Percentiles rank a stretch among this genome's conserved stretches.
Conservation (phyloP, 345 rosid genomes). For the Erysimum cheiranthoides region DNA sequence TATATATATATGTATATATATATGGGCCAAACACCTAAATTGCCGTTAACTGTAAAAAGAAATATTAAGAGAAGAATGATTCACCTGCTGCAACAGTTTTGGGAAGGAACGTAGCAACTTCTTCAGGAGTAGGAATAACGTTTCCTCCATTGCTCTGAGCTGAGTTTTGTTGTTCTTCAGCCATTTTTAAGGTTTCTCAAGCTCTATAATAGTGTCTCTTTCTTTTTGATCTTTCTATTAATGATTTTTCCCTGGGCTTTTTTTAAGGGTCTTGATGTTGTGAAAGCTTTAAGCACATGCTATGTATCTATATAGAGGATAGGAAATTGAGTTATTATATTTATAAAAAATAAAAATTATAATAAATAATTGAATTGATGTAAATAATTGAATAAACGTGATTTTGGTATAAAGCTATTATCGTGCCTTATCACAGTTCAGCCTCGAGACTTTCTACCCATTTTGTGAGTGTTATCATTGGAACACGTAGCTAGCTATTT, state of each 20-base stretch:
- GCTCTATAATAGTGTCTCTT: not conserved
- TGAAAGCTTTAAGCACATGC: slow-evolving; percentile 17
- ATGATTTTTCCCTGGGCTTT: not conserved
- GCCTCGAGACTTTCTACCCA: not conserved
- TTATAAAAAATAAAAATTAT: not conserved
- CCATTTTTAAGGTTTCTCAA: slow-evolving; percentile 33
- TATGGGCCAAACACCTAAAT: not conserved
- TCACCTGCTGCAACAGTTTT: slow-evolving; percentile 46
- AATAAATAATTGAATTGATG: no score
- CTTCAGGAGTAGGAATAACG: slow-evolving; percentile 44
- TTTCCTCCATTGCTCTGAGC: slow-evolving; percentile 35
- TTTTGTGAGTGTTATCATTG: slow-evolving; percentile 9
- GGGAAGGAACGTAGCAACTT: slow-evolving; percentile 44
- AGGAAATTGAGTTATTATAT: not conserved
- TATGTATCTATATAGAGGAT: slow-evolving; percentile 24
- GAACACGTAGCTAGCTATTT: slow-evolving; percentile 2
- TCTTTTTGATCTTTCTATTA: not conserved
- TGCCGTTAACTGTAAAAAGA: not conserved
- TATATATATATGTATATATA: not conserved
- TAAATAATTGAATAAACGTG: slow-evolving; percentile 3
- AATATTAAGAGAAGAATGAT: not conserved
- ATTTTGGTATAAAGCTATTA: not conserved
- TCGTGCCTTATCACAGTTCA: not conserved
- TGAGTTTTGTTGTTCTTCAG: slow-evolving; percentile 35
- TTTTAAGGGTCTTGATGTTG: not conserved